Base-by-base conservation (phyloP, 176 grass and related monocot species). In the Elaeis guineensis region DNA sequence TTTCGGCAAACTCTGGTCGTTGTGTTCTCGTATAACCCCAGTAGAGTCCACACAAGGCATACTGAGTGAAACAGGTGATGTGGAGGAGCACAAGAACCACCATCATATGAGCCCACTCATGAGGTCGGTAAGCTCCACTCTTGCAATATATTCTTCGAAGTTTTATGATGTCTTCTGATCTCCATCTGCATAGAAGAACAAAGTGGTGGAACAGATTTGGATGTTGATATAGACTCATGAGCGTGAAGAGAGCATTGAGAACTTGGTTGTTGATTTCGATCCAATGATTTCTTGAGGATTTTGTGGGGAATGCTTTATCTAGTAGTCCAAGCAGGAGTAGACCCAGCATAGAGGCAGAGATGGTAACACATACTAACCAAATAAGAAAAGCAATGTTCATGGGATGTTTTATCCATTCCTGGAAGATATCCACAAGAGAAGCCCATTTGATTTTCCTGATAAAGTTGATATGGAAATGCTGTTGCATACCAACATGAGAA, bases 181-280 rank as follows among this genome's bases (percentile, higher is more conserved):
- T 75, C 89, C 85, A 85, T 1, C 85, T 71, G 64, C 75, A 77
- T 29, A 95, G 77, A 15, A 89, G 72, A 66, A 77, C 69, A 26
- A 78, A 58, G 61, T 95, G 76, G 58, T 83, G 74, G 72, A 75
- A 80, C 69, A 87, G 57, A 26, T 54, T 51, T 4, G 89, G 89
- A 57, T 95, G 89, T 61, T 89, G 85, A 72, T 95, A 89, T 2
- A 95, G 17, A 57, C 85, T 85, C 85, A 95, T 83, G n/a, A 95
- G 82, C 12, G 82, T 89, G 79, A 89, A 95, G 23, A 95, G 80
- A 51, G 80, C 78, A 75, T 95, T 95, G 20, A 95, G 82, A 18
- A 95, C 44, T 65, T 89, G 89, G 78, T 83, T 89, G 72, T 85
- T 77, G 57, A 85, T 67, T 72, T 95, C 89, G 17, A 89, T 75